Evolutionary conservation across 179 eudicot genomes (phyloP).

Genomic region (Beta lomatogona): DNA sequence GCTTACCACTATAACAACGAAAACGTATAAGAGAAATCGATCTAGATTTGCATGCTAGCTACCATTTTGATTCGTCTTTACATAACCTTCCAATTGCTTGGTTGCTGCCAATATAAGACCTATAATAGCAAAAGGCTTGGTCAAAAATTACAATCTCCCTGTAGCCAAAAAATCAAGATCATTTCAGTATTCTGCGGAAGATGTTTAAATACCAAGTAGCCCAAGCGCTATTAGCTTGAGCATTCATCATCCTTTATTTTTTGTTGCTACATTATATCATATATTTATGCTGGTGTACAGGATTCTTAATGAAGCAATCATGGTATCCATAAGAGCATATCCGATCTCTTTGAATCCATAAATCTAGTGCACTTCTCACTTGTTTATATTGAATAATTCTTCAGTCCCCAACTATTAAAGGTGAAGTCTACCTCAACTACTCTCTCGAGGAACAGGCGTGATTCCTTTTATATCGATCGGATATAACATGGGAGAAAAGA

Average conservation of each 20-base stretch:
- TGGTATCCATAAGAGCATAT: neutral
- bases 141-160: neutral
- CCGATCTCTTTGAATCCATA: neutral
- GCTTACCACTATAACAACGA: conserved; percentile 26
- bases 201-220: neutral
- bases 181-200: neutral
- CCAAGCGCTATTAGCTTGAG: too few species aligned
- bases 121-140: conserved; percentile 27
- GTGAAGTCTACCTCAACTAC: neutral
- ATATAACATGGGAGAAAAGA: too few species aligned
- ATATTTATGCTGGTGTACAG: neutral
- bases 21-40: neutral
- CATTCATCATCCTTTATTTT: neutral
- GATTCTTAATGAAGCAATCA: neutral
- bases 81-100: conserved; percentile 55
- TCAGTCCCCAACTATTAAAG: neutral
- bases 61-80: conserved; percentile 70
- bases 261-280: neutral
- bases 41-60: conserved; percentile 14
- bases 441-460: neutral
- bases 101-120: conserved; percentile 94
- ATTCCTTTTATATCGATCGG: too few species aligned
- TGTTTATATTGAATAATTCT: neutral
- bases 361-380: neutral
- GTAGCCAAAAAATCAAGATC: neutral